phyloP scores from a whole-genome alignment of 192 early-diverging fungal genomes.

The Coemansia sp. region DNA sequence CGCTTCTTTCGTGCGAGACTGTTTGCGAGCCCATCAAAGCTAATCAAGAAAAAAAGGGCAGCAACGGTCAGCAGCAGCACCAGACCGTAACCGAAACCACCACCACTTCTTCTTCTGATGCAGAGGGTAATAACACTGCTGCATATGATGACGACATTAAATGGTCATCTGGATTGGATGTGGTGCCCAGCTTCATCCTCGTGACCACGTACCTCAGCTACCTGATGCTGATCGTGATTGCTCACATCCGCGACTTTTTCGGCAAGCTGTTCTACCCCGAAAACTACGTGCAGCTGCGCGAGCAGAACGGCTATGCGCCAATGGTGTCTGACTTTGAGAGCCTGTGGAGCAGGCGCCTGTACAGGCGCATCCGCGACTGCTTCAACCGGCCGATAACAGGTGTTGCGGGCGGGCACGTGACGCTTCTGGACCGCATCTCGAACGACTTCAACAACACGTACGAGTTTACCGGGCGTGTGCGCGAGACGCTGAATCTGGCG shows the following conservation, averaged over 20 bases:
- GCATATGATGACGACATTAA: background rate
- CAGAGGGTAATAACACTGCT: too few species aligned
- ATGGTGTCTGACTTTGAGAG: constrained; percentile 95
- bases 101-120: background rate
- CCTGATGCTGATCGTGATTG: constrained; percentile 90
- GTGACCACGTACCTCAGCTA: constrained; percentile 95
- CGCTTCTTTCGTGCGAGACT: constrained; percentile 7
- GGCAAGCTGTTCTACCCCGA: constrained; percentile 74
- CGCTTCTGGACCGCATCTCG: constrained; percentile 81
- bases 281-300: constrained; percentile 71
- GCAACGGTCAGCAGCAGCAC: background rate
- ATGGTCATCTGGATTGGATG: constrained; percentile 21
- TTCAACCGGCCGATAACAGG: constrained; percentile 94
- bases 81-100: background rate
- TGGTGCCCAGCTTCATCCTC: constrained; percentile 76
- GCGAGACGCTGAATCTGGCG: constrained; percentile 85
- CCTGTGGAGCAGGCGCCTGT: constrained; percentile 90
- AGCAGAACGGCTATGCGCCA: constrained; percentile 83
- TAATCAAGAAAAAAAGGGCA: constrained; percentile 1
- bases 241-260: constrained; percentile 90
- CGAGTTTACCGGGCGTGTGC: constrained; percentile 76
- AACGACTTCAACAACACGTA: constrained; percentile 83
- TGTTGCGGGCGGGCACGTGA: constrained; percentile 86
- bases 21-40: background rate
- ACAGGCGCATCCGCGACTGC: constrained; percentile 83